Percentiles rank a stretch among this genome's conserved stretches.
Evolutionary conservation across 2,329 filamentous ascomycete genomes (phyloP).

Genomic region (Gaeumannomyces sp.): DNA sequence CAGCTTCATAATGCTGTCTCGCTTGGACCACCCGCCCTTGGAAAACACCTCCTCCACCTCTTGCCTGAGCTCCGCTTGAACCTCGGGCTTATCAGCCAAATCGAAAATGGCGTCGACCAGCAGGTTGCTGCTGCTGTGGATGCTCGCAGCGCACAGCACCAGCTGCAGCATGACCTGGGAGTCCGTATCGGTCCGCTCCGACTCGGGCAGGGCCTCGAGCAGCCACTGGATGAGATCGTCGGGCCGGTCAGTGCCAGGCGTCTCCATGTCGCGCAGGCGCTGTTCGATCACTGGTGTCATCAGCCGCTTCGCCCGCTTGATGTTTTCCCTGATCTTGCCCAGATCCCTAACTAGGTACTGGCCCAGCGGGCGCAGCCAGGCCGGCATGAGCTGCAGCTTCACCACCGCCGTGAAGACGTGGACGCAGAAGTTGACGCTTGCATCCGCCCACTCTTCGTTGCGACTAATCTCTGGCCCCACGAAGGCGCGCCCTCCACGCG

Average conservation of each 20-base stretch:
- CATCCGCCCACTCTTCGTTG: constrained; percentile 47
- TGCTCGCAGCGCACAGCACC: constrained; percentile 37
- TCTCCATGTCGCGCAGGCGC: constrained; percentile 35
- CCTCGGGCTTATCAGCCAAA: constrained; percentile 39
- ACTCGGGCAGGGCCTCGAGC: constrained; percentile 32
- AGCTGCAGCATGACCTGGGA: constrained; percentile 37
- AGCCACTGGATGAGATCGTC: constrained; percentile 42
- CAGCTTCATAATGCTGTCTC: constrained; percentile 33
- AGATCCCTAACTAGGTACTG: constrained; percentile 42
- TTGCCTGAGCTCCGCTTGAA: constrained; percentile 40
- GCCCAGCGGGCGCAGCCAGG: constrained; percentile 40
- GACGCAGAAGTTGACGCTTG: constrained; percentile 43
- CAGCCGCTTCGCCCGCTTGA: constrained; percentile 35
- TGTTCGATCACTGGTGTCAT: constrained; percentile 40
- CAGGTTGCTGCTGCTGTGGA: constrained; percentile 39
- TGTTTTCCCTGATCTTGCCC: constrained; percentile 36
- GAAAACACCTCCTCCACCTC: constrained; percentile 39
- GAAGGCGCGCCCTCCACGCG: constrained; percentile 49
- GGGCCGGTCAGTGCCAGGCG: constrained; percentile 27
- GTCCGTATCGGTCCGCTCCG: constrained; percentile 31
- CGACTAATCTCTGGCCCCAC: constrained; percentile 45
- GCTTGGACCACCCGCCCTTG: constrained; percentile 24
- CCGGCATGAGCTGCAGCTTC: constrained; percentile 44
- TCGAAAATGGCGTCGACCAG: constrained; percentile 45
- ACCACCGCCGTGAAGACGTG: constrained; percentile 41